Evolutionary conservation across 768 basidiomycete species (phyloP), one percentile per base, ranked within the genome.

Genomic region (Daedaleopsis sinensis): DNA sequence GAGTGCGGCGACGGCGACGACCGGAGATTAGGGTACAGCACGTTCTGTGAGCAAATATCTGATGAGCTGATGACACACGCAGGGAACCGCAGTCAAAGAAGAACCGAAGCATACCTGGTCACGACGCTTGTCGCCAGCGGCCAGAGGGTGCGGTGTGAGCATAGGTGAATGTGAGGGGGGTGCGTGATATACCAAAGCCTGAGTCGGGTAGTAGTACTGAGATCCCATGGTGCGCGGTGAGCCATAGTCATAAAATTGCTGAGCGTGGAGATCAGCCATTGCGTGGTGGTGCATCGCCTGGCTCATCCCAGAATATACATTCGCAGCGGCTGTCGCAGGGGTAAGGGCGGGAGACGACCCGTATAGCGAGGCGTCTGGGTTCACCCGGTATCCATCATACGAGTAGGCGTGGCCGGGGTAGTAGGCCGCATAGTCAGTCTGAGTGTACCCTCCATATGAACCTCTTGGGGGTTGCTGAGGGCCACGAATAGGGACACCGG

Each of bases 181-280:
- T 13, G 78, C 71, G 59, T 84, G 80, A 71, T 86, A 89, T 61
- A 89, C 76, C 69, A 89, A 78, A 7, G 83, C 74, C 67, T 87
- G 88, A 3, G 81, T 68, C 32, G 84, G 78, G 68, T 85, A 88
- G 68, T 79, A 91, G 68, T 80, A 90, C 61, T 84, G 88, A 13
- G 86, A 83, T 37, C 68, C 73, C 12, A 81, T 76, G 5, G 81
- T 78, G 47, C 82, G 80, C 49, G 79, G 74, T 13, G 77, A 68
- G 18, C 76, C 70, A 66, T 84, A 90, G 66, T 88, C 86, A 55
- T 84, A 89, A 73, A 84, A 89, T 64, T 86, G 85, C 64, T 80
- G 80, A 51, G 78, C 76, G 63, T 76, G 76, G 24, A 78, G 63
- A 55, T 80, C 80, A 54, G 73, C 60, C 42, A 72, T 65, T 63